These are phyloP conservation scores for Zymoseptoria crescenta DNA, from an alignment of 2,329 filamentous ascomycete genomes.

Conservation along the genomic window DNA sequence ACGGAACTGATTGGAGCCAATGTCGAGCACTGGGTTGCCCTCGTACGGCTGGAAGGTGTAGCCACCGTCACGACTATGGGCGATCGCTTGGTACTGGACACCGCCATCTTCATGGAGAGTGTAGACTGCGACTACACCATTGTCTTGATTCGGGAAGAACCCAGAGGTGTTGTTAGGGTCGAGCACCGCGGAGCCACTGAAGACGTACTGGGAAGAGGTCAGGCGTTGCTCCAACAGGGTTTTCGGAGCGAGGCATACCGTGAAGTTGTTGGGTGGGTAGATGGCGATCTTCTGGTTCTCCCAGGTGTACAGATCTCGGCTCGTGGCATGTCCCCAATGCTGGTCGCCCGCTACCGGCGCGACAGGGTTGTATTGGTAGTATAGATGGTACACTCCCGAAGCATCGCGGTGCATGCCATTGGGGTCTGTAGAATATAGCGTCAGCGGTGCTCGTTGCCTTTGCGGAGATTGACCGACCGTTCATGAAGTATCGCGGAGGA, in stretches of 20 bases:
- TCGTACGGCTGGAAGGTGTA: slow-evolving; percentile 55
- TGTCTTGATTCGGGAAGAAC: slow-evolving; percentile 54
- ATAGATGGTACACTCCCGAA: slow-evolving; percentile 54
- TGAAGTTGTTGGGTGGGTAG: slow-evolving; percentile 48
- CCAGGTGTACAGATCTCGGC: slow-evolving; percentile 56
- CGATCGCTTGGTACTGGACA: slow-evolving; percentile 51
- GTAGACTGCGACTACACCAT: slow-evolving; percentile 56
- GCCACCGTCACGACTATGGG: slow-evolving; percentile 55
- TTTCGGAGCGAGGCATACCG: slow-evolving; percentile 11
- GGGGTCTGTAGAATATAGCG: slow-evolving; percentile 50
- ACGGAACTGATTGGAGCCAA: slow-evolving; percentile 50
- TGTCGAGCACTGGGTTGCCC: slow-evolving; percentile 53
- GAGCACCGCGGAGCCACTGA: slow-evolving; percentile 49
- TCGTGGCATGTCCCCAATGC: slow-evolving; percentile 62
- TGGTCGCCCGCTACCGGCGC: slow-evolving; percentile 48
- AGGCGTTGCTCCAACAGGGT: neutral
- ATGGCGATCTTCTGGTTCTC: slow-evolving; percentile 57
- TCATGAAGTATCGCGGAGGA: slow-evolving; percentile 48
- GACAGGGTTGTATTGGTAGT: slow-evolving; percentile 56
- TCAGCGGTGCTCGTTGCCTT: neutral
- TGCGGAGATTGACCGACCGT: slow-evolving; percentile 23
- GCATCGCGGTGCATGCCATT: slow-evolving; percentile 56
- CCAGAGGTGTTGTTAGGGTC: slow-evolving; percentile 59
- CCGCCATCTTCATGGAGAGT: slow-evolving; percentile 35
- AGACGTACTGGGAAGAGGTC: slow-evolving; percentile 35